phyloP scores from a whole-genome alignment of 2,329 filamentous ascomycete species.

The Alternaria postmessia region DNA sequence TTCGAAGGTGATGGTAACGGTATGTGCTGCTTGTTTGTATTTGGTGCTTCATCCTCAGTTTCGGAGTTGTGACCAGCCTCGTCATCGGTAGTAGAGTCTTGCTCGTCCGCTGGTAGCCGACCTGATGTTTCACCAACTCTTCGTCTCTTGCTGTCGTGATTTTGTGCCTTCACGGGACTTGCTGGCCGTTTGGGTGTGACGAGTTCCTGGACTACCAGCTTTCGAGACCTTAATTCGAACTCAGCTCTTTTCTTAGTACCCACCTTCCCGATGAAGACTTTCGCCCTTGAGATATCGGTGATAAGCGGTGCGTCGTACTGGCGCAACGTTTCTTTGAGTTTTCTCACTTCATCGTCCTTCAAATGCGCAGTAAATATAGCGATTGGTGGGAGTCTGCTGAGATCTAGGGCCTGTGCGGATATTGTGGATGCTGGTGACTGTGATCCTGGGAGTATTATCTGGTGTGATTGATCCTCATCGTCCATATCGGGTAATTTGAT shows the following conservation, averaged over 20 bases:
- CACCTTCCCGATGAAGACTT: conserved; percentile 77
- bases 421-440: conserved; percentile 28
- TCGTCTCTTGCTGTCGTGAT: conserved; percentile 29
- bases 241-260: conserved; percentile 73
- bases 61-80: conserved; percentile 23
- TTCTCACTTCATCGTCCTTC: conserved; percentile 66
- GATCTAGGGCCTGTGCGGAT: conserved; percentile 41
- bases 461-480: conserved; percentile 30
- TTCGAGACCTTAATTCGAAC: conserved; percentile 77
- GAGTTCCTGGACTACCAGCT: conserved; percentile 66
- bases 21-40: conserved; percentile 9
- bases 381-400: conserved; percentile 66
- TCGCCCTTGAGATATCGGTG: conserved; percentile 74
- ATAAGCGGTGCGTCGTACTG: conserved; percentile 67
- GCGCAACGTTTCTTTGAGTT: conserved; percentile 70
- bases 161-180: conserved; percentile 23
- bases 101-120: conserved; percentile 18
- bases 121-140: conserved; percentile 11
- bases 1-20: conserved; percentile 15
- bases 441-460: conserved; percentile 26
- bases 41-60: conserved; percentile 22
- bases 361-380: conserved; percentile 79
- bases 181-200: conserved; percentile 28
- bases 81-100: conserved; percentile 36
- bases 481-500: conserved; percentile 29